Evolutionary conservation across 208 protist species (phyloP), one percentile per base, ranked within the genome.

Genomic region (Crithidia mellificae): DNA sequence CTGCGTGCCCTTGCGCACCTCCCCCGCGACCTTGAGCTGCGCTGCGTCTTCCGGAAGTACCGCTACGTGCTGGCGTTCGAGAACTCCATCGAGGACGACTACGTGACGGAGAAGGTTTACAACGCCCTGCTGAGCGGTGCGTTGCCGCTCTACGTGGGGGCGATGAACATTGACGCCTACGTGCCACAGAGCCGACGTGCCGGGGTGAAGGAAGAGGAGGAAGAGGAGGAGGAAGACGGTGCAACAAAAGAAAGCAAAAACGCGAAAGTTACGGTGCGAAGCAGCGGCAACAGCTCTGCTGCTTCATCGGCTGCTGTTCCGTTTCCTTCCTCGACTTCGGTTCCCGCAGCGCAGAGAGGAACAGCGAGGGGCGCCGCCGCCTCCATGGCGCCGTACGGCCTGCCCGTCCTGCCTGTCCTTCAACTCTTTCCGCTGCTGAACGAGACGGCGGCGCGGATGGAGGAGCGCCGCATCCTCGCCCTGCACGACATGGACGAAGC

Each of bases 91-190:
- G 85, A 84, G 47, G 56, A 56, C 11, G 82, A 80, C 61, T 88
- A 91, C 73, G 82, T 91, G 49, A 85, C 85, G 30, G 85, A 91
- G 52, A 91, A 91, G 64, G 70, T 90, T 6, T 90, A 84, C 74
- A 77, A 90, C 51, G 81, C 68, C 6, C 68, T 90, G 25, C 27
- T 81, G 6, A 62, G 54, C 19, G 85, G 85, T 9, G 59, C 73
- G 19, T n/a, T 91, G 46, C 81, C 85, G 2, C 25, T 91, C 4
- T 86, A 85, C 63, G 62, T 68, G 24, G 82, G 84, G 0, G 71
- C 75, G 15, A 73, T 77, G 52, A 79, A 84, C 67, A 68, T 83
- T 15, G 62, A 72, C 4, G 65, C 83, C 14, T 85, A 80, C 59
- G 41, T 87, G 24, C 81, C 80, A 24, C 44, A 20, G 19, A 25